Evolutionary conservation across 495 filamentous ascomycete species (phyloP), one percentile per base, ranked within the genome.

Genomic region (Bacidia rubella): DNA sequence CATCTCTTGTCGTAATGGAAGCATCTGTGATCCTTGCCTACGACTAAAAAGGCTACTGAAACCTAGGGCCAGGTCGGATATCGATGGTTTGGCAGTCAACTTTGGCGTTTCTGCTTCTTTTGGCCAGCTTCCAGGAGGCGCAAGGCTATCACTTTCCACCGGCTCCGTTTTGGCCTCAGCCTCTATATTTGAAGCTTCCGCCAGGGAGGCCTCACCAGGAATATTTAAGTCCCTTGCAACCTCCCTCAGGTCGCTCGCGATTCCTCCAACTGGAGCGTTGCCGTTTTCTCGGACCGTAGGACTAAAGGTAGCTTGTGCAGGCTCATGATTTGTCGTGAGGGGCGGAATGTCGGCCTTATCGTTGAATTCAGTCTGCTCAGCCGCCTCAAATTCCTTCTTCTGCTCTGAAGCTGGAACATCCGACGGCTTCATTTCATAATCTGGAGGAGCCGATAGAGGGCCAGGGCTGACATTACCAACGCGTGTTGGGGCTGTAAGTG

Each of bases 391-490:
- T n/a, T n/a, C n/a, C n/a, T n/a, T 35, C 17, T 45, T 41, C 20
- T 43, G 46, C 24, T 53, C 53, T 23, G 59, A 52, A 51, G 49
- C 54, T 5, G 29, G 29, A 35, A 15, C 29, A 5, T 35, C 15
- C 29, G 29, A 35, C 29, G 29, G 15, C 15, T 5, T 15, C 5
- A 35, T 5, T 57, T 49, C 52, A 48, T 61, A 54, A 46, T 60
- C 38, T 46, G 57, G 54, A 32, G 77, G 77, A 0, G 77, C 77
- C 15, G 77, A 80, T 12, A 76, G 78, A 1, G 77, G 77, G 0
- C 77, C 77, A 0, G 77, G 75, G 2, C 73, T 74, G 20, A 66
- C 53, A 27, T 54, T 47, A 12, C 56, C 57, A 20, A 49, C 39
- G 19, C 46, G 45, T 17, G 50, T 19, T 21, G 42, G 44, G 25